Evolutionary conservation across 2,329 filamentous ascomycete species (phyloP).

Genomic region (Onygenales sp.): DNA sequence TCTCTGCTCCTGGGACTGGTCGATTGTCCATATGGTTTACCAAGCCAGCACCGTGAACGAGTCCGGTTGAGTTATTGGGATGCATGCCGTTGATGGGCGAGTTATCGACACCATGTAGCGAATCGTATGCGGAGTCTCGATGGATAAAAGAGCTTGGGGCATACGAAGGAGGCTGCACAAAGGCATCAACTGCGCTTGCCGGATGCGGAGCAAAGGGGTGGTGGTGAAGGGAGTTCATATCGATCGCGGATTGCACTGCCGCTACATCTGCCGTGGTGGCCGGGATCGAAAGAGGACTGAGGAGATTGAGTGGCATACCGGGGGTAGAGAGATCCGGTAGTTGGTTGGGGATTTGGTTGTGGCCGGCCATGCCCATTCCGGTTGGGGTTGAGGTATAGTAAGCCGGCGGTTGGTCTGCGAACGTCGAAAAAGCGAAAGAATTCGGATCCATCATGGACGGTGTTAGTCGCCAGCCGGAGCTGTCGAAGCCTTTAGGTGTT

Average conservation of each 20-base stretch:
- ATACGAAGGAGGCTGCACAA: slow-evolving; percentile 52
- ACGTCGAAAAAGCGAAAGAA: slow-evolving; percentile 68
- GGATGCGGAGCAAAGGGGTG: slow-evolving; percentile 46
- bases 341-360: slow-evolving; percentile 72
- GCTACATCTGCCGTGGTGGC: slow-evolving; percentile 44
- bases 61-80: not conserved
- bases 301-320: slow-evolving; percentile 41
- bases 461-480: slow-evolving; percentile 76
- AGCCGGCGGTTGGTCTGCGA: slow-evolving; percentile 68
- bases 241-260: slow-evolving; percentile 41
- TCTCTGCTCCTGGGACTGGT: slow-evolving; percentile 35
- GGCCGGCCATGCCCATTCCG: slow-evolving; percentile 44
- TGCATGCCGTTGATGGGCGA: slow-evolving; percentile 44
- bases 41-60: slow-evolving; percentile 9
- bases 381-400: slow-evolving; percentile 86
- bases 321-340: slow-evolving; percentile 84
- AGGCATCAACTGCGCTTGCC: slow-evolving; percentile 61
- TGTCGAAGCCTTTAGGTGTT: slow-evolving; percentile 64
- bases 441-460: slow-evolving; percentile 81
- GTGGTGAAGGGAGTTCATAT: slow-evolving; percentile 62
- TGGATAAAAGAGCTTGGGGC: slow-evolving; percentile 74
- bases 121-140: slow-evolving; percentile 69
- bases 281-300: slow-evolving; percentile 75
- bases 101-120: slow-evolving; percentile 60
- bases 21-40: slow-evolving; percentile 12